Base-by-base conservation (phyloP, 1,284 basidiomycete species). In the Ceratobasidium sp. region DNA sequence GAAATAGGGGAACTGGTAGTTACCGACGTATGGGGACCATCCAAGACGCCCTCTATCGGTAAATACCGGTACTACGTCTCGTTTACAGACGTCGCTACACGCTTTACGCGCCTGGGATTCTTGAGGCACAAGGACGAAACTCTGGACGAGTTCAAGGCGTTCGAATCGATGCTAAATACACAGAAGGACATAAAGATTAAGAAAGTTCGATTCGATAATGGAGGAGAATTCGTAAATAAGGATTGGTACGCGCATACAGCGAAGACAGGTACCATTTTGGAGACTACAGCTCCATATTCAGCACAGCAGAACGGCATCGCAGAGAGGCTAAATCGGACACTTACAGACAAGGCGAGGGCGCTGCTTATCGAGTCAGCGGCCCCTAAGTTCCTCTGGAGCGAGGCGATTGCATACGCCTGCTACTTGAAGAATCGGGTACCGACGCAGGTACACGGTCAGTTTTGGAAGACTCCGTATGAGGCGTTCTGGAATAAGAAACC, bases 361-460 rank as follows among this genome's bases (percentile, higher is more conserved):
- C 73, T 80, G 72, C 74, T 80, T 0, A 55, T 77, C 57, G 76
- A 74, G 26, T 58, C 76, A 7, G 73, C 79, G 0, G 74, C 84
- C 16, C 82, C 82, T 3, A 59, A 66, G 8, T 80, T 74, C 59
- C 76, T 84, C 9, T 85, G 83, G 84, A 80, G 81, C 4, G 80
- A 84, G 70, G 83, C 83, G 3, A 72, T 83, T 8, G 43, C 75
- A 14, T 80, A 83, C 61, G 78, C 81, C 0, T 77, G 80, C 0
- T 85, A 81, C 78, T 58, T 85, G 28, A 78, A 81, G 75, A 85
- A 86, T 73, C 66, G 80, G 1, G 81, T 80, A 0, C 75, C 79
- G 0, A 83, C 81, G 0, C 76, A 77, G 4, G 77, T 78, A 1
- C 76, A 82, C 0, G 73, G 78, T 8, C 77, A 77, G 28, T 59